These are phyloP conservation scores for Penicillium herquei DNA, from an alignment of 495 filamentous ascomycete genomes.

Conservation along the genomic window DNA sequence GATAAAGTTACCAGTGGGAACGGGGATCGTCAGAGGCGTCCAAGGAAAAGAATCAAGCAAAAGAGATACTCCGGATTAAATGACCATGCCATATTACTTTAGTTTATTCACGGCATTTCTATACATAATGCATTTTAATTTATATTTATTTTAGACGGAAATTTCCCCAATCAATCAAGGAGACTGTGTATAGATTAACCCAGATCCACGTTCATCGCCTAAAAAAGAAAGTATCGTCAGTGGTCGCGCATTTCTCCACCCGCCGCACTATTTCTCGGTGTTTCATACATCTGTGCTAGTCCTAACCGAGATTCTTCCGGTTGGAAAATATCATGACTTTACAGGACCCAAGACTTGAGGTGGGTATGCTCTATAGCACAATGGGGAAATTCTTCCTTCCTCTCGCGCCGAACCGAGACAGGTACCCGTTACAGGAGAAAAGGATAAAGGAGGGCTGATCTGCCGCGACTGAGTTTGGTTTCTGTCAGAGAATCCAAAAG, in stretches of 20 bases:
- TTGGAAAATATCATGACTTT: neutral
- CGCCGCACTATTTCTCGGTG: slow-evolving; percentile 4
- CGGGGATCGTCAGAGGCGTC: slow-evolving; percentile 1
- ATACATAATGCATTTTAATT: no score
- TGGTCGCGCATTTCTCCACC: neutral
- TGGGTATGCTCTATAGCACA: no score
- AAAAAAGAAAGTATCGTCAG: neutral
- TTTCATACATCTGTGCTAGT: slow-evolving; percentile 4
- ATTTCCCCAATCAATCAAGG: neutral
- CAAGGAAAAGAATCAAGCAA: neutral
- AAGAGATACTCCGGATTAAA: neutral
- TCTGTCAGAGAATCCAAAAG: neutral
- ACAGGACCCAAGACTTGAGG: no score
- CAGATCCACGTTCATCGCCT: neutral
- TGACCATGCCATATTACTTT: no score
- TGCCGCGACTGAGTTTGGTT: no score
- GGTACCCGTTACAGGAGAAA: no score
- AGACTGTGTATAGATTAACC: neutral
- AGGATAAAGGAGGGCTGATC: no score
- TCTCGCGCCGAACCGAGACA: no score
- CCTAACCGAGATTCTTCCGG: neutral
- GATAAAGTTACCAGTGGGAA: neutral
- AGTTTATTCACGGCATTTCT: no score
- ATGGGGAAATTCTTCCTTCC: neutral
- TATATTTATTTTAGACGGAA: no score